A percentile compares a stretch with the other conserved stretches of the same genome.
Evolutionary conservation across 2,329 filamentous ascomycete species (phyloP).

Genomic region (Leptographium flavum): DNA sequence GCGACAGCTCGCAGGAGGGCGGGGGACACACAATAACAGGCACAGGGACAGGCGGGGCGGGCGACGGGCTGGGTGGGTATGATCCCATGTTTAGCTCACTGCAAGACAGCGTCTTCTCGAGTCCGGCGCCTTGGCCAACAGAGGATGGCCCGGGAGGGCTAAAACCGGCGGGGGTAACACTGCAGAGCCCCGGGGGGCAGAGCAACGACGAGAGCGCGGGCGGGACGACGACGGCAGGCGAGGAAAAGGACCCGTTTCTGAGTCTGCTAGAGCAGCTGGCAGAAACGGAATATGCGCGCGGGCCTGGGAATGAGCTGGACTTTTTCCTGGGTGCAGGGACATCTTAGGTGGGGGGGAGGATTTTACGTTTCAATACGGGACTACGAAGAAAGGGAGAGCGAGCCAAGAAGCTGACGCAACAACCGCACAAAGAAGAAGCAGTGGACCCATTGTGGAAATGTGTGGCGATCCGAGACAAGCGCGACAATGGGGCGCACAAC

Average conservation of each 20-base stretch:
- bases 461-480: too few relatives aligned
- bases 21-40: neutral
- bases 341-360: too few relatives aligned
- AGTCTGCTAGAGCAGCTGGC: constrained; percentile 68
- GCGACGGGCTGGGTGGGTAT: constrained; percentile 22
- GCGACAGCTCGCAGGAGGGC: neutral
- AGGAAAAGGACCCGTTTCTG: constrained; percentile 71
- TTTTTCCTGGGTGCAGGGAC: too few relatives aligned
- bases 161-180: constrained; percentile 10
- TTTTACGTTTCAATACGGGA: too few relatives aligned
- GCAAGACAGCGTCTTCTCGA: constrained; percentile 37
- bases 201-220: constrained; percentile 34
- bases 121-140: constrained; percentile 34
- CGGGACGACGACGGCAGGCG: constrained; percentile 30
- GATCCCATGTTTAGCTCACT: constrained; percentile 47
- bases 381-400: too few relatives aligned
- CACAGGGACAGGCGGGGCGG: neutral
- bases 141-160: constrained; percentile 17
- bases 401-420: too few relatives aligned
- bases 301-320: constrained; percentile 60
- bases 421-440: too few relatives aligned
- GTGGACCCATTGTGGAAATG: too few relatives aligned
- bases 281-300: constrained; percentile 59
- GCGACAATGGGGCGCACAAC: too few relatives aligned
- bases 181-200: constrained; percentile 30